Conservation (phyloP, 1,139 yeast genomes). For the Sporopachydermia cereana region DNA sequence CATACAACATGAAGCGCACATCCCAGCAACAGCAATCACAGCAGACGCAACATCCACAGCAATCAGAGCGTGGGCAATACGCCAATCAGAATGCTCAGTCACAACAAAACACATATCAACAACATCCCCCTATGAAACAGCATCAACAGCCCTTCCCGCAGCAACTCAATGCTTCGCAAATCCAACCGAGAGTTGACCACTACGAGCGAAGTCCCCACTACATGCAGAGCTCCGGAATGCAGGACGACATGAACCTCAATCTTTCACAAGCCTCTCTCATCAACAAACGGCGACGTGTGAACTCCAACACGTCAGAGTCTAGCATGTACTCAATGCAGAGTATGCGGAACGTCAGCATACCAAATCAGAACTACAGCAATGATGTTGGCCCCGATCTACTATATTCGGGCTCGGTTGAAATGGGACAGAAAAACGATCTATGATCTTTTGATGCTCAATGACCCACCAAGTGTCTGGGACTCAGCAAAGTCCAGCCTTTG, state of each 20-base stretch:
- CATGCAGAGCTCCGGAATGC: not conserved
- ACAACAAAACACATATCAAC: constrained; percentile 31
- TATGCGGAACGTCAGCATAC: not conserved
- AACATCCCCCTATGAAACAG: constrained; percentile 10
- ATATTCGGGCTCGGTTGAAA: constrained; percentile 2
- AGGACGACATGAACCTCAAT: not conserved
- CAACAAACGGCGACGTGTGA: not conserved
- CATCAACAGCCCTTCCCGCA: constrained; percentile 7
- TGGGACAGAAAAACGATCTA: too few relatives aligned
- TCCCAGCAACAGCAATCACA: not conserved
- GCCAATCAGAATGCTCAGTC: constrained; percentile 29
- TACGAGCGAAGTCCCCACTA: not conserved
- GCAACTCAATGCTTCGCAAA: constrained; percentile 7
- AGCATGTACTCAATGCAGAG: not conserved
- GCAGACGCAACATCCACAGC: not conserved
- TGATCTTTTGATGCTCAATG: too few relatives aligned
- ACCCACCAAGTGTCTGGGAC: too few relatives aligned
- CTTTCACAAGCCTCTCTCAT: constrained; percentile 1
- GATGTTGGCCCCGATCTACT: constrained; percentile 2
- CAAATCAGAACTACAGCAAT: not conserved
- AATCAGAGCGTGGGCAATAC: not conserved
- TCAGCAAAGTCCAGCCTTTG: too few relatives aligned
- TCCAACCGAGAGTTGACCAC: not conserved
- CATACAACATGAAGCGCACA: constrained; percentile 1
- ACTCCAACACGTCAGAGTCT: not conserved